Evolutionary conservation across 1,139 yeast genomes (phyloP).

Genomic region (Martiniozyma asiatica): DNA sequence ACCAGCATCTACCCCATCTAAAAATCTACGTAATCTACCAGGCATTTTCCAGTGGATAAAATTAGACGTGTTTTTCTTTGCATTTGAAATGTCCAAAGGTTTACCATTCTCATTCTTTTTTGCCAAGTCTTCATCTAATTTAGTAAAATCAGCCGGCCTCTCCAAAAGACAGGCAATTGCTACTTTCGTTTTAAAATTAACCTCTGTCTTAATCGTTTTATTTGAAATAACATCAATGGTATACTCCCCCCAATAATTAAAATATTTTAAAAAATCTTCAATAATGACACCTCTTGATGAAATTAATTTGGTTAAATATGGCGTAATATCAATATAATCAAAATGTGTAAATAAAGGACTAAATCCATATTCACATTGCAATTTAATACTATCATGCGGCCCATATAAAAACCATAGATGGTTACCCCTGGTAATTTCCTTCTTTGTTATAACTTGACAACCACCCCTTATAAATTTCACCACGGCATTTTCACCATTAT

Average conservation of each 20-base stretch:
- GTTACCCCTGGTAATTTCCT: constrained; percentile 30
- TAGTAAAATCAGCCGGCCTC: neutral
- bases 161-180: constrained; percentile 2
- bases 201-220: no score
- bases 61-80: no score
- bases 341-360: constrained; percentile 4
- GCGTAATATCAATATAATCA: constrained; percentile 46
- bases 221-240: constrained; percentile 29
- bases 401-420: constrained; percentile 76
- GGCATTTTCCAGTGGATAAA: constrained; percentile 3
- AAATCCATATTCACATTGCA: constrained; percentile 77
- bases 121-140: constrained; percentile 1
- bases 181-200: neutral
- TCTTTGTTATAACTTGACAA: constrained; percentile 40
- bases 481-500: constrained; percentile 38
- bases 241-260: constrained; percentile 62
- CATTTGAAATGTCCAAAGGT: no score
- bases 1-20: constrained; percentile 1
- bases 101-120: no score
- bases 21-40: neutral
- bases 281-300: constrained; percentile 25
- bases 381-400: constrained; percentile 71
- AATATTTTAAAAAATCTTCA: constrained; percentile 32
- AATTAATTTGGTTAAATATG: constrained; percentile 27
- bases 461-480: constrained; percentile 26